A percentile compares a stretch with the other conserved stretches of the same genome.
phyloP scores from a whole-genome alignment of 2,329 filamentous ascomycete genomes.

The Colletotrichum sp. region DNA sequence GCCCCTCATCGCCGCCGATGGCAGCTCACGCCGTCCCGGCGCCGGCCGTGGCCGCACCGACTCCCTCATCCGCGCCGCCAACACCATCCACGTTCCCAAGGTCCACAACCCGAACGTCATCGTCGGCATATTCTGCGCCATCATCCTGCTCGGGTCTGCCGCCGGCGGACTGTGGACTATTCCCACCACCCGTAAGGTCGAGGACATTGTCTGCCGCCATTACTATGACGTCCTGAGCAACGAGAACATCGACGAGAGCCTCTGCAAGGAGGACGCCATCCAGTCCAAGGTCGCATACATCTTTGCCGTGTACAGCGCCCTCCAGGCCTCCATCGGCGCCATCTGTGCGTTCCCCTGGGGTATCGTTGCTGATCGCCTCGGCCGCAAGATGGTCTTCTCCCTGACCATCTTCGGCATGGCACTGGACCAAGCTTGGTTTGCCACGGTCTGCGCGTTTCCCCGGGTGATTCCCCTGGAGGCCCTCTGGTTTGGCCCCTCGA shows the following conservation, averaged over 20 bases:
- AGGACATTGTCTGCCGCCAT: slow-evolving; percentile 43
- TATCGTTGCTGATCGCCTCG: slow-evolving; percentile 40
- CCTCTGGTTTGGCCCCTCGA: slow-evolving; percentile 37
- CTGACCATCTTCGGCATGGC: slow-evolving; percentile 34
- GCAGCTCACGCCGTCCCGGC: neutral
- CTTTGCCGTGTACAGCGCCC: slow-evolving; percentile 32
- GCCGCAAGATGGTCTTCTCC: slow-evolving; percentile 38
- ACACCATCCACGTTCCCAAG: slow-evolving; percentile 24
- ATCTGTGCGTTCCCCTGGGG: slow-evolving; percentile 42
- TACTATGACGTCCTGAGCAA: slow-evolving; percentile 34
- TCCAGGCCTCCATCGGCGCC: slow-evolving; percentile 33
- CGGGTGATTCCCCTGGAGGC: slow-evolving; percentile 33
- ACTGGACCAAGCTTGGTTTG: slow-evolving; percentile 29
- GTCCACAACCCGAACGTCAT: slow-evolving; percentile 29
- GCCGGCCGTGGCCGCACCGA: neutral
- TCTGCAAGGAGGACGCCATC: slow-evolving; percentile 41
- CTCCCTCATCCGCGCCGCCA: slow-evolving; percentile 6
- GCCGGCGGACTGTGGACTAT: slow-evolving; percentile 35
- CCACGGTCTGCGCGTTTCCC: slow-evolving; percentile 38
- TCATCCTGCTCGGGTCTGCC: slow-evolving; percentile 33
- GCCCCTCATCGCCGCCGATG: neutral
- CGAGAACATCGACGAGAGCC: slow-evolving; percentile 37
- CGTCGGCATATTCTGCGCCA: slow-evolving; percentile 31
- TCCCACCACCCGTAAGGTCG: slow-evolving; percentile 37
- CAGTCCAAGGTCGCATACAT: slow-evolving; percentile 40